These are phyloP conservation scores for Phlegmacium glaucopus DNA, from an alignment of 768 basidiomycete species.

Conservation along the genomic window DNA sequence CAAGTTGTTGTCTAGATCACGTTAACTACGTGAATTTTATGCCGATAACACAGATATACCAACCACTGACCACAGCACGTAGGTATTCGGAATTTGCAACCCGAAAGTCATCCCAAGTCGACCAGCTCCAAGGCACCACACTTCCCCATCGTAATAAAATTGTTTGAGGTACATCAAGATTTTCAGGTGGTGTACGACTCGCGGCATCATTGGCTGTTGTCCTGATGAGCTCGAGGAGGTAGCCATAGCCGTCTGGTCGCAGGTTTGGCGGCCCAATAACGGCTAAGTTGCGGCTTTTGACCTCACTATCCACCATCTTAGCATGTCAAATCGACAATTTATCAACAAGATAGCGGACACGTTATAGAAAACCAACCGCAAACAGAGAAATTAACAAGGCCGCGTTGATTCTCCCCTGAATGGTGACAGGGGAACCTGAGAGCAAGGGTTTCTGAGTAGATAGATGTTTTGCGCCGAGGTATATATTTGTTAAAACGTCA, in stretches of 20 bases:
- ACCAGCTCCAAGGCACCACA: constrained; percentile 64
- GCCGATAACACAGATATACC: background rate
- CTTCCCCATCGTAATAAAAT: constrained; percentile 60
- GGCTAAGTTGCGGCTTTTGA: background rate
- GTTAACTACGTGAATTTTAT: background rate
- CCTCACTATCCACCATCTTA: background rate
- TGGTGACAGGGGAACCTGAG: background rate
- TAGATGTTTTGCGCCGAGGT: constrained; percentile 12
- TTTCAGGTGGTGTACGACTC: constrained; percentile 8
- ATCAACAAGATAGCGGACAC: constrained; percentile 4
- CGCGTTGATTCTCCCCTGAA: constrained; percentile 22
- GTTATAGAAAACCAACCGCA: constrained; percentile 26
- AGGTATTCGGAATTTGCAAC: constrained; percentile 47
- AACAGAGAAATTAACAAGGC: constrained; percentile 42
- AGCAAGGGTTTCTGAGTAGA: constrained; percentile 8
- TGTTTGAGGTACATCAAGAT: constrained; percentile 30
- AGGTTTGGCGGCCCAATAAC: constrained; percentile 18
- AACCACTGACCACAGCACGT: constrained; percentile 40
- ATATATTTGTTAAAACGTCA: constrained; percentile 17
- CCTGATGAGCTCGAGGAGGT: constrained; percentile 43
- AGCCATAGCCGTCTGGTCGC: constrained; percentile 45
- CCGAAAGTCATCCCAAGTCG: constrained; percentile 54
- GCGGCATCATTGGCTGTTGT: constrained; percentile 29
- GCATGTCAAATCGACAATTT: background rate
- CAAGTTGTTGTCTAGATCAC: constrained; percentile 46